These are phyloP conservation scores for Colletotrichum phormii DNA, from an alignment of 2,329 filamentous ascomycete genomes.

Conservation along the genomic window DNA sequence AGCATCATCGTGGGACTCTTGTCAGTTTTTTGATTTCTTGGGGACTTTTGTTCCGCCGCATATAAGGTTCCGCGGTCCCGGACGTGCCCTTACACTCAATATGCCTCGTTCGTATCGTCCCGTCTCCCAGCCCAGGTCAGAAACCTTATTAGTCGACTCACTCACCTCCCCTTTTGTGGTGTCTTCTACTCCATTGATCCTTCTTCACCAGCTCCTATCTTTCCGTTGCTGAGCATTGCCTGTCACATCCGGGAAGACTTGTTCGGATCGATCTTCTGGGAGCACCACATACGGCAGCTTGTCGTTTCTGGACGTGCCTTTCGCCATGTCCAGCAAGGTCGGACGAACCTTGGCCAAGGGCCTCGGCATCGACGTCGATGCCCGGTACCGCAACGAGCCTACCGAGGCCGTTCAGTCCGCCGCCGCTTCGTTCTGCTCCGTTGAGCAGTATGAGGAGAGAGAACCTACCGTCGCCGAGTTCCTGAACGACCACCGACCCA, in stretches of 20 bases:
- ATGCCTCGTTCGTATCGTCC: not conserved
- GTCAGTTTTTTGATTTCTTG: not conserved
- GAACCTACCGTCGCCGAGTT: conserved; percentile 57
- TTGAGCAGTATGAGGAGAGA: conserved; percentile 44
- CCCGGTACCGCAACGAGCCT: conserved; percentile 42
- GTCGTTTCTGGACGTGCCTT: not conserved
- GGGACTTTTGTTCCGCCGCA: conserved; percentile 3
- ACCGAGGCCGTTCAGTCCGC: conserved; percentile 42
- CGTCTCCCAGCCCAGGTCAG: not conserved
- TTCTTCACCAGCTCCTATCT: not conserved
- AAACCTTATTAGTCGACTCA: not conserved
- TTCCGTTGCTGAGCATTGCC: not conserved
- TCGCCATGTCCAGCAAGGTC: conserved; percentile 38
- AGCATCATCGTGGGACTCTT: conserved; percentile 24
- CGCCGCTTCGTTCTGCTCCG: conserved; percentile 39
- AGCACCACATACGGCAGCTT: not conserved
- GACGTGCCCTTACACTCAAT: not conserved
- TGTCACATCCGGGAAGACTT: not conserved
- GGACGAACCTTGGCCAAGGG: conserved; percentile 42
- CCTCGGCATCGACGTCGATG: conserved; percentile 46
- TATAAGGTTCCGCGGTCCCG: conserved; percentile 24
- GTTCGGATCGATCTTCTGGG: not conserved
- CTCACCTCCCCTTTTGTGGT: not conserved
- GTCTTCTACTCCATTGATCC: not conserved
- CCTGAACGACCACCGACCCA: conserved; percentile 51